A percentile compares a stretch with the other conserved stretches of the same genome.
Conservation (phyloP, 2,329 filamentous ascomycete genomes). For the Epichloe coenophiala region DNA sequence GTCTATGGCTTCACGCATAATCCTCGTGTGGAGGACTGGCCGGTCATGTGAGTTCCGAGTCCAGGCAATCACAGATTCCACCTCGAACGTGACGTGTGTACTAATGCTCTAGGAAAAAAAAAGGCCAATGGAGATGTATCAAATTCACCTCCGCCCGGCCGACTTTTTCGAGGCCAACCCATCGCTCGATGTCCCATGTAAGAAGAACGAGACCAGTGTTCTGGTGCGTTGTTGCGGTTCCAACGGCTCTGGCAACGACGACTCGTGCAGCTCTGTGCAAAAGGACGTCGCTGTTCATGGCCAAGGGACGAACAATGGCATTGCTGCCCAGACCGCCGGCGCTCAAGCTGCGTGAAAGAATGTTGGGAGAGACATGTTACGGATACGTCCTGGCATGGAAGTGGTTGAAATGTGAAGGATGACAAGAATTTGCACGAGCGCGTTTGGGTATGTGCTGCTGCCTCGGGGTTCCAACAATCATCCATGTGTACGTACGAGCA, state of each 20-base stretch:
- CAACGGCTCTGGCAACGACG: slow-evolving; percentile 1
- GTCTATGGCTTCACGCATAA: slow-evolving; percentile 36
- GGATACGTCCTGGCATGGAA: background rate
- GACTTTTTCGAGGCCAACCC: slow-evolving; percentile 35
- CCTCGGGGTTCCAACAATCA: no score
- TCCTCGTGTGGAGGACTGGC: slow-evolving; percentile 35
- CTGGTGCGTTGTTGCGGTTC: slow-evolving; percentile 22
- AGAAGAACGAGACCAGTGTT: slow-evolving; percentile 25
- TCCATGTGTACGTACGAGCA: background rate
- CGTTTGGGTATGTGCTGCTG: background rate
- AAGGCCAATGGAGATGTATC: slow-evolving; percentile 35
- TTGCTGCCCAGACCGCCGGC: slow-evolving; percentile 10
- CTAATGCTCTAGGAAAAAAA: background rate
- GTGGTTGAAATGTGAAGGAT: background rate
- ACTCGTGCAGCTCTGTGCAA: slow-evolving; percentile 14
- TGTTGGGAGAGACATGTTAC: background rate
- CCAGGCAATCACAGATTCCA: no score
- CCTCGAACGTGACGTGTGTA: background rate
- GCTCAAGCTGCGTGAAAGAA: slow-evolving; percentile 7
- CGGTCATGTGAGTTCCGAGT: slow-evolving; percentile 30
- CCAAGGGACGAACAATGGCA: slow-evolving; percentile 13
- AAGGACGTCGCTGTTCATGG: slow-evolving; percentile 17
- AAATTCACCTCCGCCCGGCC: slow-evolving; percentile 26
- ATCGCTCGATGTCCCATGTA: slow-evolving; percentile 29
- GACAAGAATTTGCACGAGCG: background rate